Evolutionary conservation across 345 rosid species (phyloP), one percentile per base, ranked within the genome.

Genomic region (Heritiera littoralis): DNA sequence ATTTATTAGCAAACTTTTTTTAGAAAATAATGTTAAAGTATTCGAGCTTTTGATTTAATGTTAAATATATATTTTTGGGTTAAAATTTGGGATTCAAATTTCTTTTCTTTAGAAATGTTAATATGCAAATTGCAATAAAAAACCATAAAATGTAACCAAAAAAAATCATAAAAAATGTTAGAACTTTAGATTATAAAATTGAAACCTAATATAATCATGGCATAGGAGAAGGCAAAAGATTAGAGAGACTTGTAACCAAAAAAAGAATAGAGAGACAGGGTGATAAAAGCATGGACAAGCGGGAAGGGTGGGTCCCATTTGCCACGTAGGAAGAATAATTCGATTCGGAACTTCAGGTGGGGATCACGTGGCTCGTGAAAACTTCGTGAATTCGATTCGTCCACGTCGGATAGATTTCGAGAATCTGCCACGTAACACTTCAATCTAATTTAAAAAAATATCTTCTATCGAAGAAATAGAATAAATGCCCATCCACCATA

Each of bases 341-440:
- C 20, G 20, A 45, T 68, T 15, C 17, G 3, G 46, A 32, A n/a
- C 56, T 6, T 54, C 63, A 72, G 32, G 64, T 54, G 48, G 10
- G 17, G 10, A 32, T 84, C 95, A 91, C 91, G 88, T 88, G 92
- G 89, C 51, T 68, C 4, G 3, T 6, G 11, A 18, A 10, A 59
- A 80, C 83, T 35, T 35, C 38, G 38, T 35, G 38, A 35, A 35
- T 35, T 69, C 30, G 78, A 86, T 74, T 83, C 69, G 59, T 83
- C 92, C 98, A 91, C 82, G 88, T 86, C 66, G 84, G 90, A 86
- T n/a, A 0, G 51, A 66, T 35, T 52, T 32, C 40, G 40, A 32
- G 86, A 80, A 83, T 88, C 97, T 67, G 54, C 80, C 89, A 86
- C 80, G 67, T 85, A 81, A 83, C 71, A 12, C 10, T 14, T 41